These are phyloP conservation scores for Sugiyamaella sp. DNA, from an alignment of 1,139 yeast genomes.

Conservation along the genomic window DNA sequence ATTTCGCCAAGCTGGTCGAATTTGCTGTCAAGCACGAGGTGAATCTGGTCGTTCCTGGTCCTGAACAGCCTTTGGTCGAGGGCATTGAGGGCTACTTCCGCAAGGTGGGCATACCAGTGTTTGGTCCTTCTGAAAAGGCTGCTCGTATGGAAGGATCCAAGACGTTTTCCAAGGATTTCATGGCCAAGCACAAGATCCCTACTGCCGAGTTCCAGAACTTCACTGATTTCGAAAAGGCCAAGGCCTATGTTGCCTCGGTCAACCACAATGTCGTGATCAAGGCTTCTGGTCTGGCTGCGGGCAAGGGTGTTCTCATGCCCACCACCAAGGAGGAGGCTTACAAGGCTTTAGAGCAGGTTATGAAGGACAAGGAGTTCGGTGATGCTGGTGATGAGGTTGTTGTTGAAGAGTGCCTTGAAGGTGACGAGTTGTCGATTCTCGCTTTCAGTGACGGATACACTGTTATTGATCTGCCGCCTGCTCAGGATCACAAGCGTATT, in stretches of 20 bases:
- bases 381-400: slow-evolving; percentile 95
- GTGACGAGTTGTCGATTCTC: slow-evolving; percentile 92
- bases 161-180: slow-evolving; percentile 90
- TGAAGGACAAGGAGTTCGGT: slow-evolving; percentile 90
- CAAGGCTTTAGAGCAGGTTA: slow-evolving; percentile 80
- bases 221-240: slow-evolving; percentile 73
- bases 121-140: slow-evolving; percentile 91
- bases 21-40: slow-evolving; percentile 57
- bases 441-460: slow-evolving; percentile 95
- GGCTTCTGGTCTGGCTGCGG: slow-evolving; percentile 98
- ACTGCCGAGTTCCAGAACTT: slow-evolving; percentile 90
- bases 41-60: slow-evolving; percentile 90
- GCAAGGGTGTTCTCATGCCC: slow-evolving; percentile 97
- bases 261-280: slow-evolving; percentile 81
- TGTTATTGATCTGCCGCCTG: slow-evolving; percentile 88
- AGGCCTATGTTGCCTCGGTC: slow-evolving; percentile 62
- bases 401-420: slow-evolving; percentile 93
- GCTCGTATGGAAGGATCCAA: slow-evolving; percentile 97
- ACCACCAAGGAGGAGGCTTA: slow-evolving; percentile 80
- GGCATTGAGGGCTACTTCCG: slow-evolving; percentile 76
- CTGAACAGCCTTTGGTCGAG: slow-evolving; percentile 98
- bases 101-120: slow-evolving; percentile 85
- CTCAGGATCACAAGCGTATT: slow-evolving; percentile 96
- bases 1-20: slow-evolving; percentile 57
- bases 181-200: slow-evolving; percentile 90